Base-by-base conservation (phyloP, 306 rosid genomes). In the Cucumis melo region DNA sequence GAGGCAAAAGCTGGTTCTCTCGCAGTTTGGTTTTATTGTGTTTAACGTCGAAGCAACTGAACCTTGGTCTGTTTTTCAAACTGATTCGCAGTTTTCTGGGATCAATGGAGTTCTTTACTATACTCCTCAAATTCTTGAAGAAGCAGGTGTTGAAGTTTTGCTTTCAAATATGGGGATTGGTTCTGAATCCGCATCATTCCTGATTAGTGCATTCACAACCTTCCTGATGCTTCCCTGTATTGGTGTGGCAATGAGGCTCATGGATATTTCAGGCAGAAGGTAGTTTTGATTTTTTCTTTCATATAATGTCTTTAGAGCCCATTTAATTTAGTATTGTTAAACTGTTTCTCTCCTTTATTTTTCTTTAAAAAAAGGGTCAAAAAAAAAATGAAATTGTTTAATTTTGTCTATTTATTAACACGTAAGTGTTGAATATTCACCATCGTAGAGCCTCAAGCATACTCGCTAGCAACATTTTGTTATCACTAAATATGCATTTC, bases 71-170 rank as follows among this genome's bases (percentile, higher is more conserved):
- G 10, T 51, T 72, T 59, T 48, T 66, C 77, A 21, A 55, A 53
- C 77, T 61, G 14, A 68, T 10, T 57, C 55, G 77, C 87, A 91
- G 97, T 87, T 91, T 81, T 89, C 97, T 6, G 97, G 97, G 76
- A 91, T 91, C 63, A 91, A 89, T 38, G 97, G 97, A 64, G 97
- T 91, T 83, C 87, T 91, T 20, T 91, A 91, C 85, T 91, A 91
- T 88, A 91, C 97, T 53, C 97, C 97, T 84, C 90, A 87, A 85
- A 91, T 91, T 85, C 94, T 91, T 73, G 89, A 89, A 79, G 84
- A 91, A 34, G 97, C 97, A 9, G 97, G 97, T 24, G 97, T 89
- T 41, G 92, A 71, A 57, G 92, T 87, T 81, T 90, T 91, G 57
- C 97, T 91, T 61, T n/a, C 83, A 79, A 59, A 82, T 78, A 3